Conservation (phyloP, 2,329 filamentous ascomycete genomes). For the Hirsutella rhossiliensis region DNA sequence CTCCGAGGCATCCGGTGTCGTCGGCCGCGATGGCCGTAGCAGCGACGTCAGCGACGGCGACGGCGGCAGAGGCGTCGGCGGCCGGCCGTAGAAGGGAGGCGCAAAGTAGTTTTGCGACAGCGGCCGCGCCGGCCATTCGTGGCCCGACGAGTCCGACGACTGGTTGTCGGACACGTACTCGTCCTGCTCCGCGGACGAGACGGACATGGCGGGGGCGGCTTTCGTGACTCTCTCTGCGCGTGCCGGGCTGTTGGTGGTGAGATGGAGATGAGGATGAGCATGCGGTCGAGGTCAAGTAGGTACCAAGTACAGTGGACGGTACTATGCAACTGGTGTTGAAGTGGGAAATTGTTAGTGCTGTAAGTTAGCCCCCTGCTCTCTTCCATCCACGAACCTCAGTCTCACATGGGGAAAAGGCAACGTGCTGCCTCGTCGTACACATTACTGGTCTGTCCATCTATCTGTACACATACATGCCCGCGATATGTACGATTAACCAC, state of each 20-base stretch:
- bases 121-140: conserved; percentile 29
- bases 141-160: conserved; percentile 17
- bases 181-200: conserved; percentile 22
- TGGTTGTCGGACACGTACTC: conserved; percentile 22
- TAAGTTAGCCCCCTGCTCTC: no score
- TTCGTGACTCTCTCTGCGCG: no score
- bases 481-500: no score
- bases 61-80: conserved; percentile 87
- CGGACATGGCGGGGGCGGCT: conserved; percentile 14
- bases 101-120: conserved; percentile 45
- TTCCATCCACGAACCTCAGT: background rate
- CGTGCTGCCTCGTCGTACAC: background rate
- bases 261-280: background rate
- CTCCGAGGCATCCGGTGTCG: conserved; percentile 84
- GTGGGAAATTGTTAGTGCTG: no score
- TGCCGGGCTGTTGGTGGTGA: no score
- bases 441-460: no score
- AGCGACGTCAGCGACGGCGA: conserved; percentile 89
- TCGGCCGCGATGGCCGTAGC: conserved; percentile 79
- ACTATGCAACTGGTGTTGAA: no score
- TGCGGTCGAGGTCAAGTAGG: background rate
- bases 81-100: conserved; percentile 92
- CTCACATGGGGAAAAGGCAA: background rate
- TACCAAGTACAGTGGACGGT: background rate
- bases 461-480: no score